These are phyloP conservation scores for Nymphaea thermarum DNA, from an alignment of 164 flowering plant genomes.

Conservation along the genomic window DNA sequence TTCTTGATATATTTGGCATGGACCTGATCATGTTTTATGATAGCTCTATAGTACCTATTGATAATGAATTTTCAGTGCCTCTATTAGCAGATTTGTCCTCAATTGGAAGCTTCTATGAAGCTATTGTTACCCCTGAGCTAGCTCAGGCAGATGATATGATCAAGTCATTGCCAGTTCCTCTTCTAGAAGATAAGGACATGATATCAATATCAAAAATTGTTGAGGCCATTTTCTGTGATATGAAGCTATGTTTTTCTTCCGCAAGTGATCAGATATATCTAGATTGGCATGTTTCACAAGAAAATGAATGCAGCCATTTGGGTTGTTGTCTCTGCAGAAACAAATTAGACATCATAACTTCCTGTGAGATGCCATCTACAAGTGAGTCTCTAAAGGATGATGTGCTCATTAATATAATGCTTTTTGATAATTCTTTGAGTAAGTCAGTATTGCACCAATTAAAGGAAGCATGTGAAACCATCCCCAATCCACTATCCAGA, in stretches of 20 bases:
- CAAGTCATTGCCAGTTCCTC: constrained; percentile 69
- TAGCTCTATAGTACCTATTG: constrained; percentile 13
- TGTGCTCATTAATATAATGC: constrained; percentile 26
- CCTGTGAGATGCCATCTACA: constrained; percentile 14
- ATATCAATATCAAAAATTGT: constrained; percentile 17
- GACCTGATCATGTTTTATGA: constrained; percentile 19
- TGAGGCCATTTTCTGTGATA: constrained; percentile 26
- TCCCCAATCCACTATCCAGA: constrained; percentile 11
- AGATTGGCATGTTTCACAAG: constrained; percentile 74
- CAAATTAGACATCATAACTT: constrained; percentile 24
- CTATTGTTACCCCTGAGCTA: constrained; percentile 59
- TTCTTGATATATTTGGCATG: constrained; percentile 29
- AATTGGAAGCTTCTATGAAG: constrained; percentile 32
- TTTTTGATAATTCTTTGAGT: constrained; percentile 20
- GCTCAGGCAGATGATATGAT: constrained; percentile 57
- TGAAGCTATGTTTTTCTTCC: constrained; percentile 42
- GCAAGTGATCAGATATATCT: constrained; percentile 77
- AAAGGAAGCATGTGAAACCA: constrained; percentile 17
- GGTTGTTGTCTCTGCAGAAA: constrained; percentile 19
- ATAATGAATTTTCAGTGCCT: constrained; percentile 27
- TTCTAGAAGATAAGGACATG: constrained; percentile 28
- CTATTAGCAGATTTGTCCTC: constrained; percentile 31
- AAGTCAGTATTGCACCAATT: constrained; percentile 15
- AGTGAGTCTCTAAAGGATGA: constrained; percentile 12
- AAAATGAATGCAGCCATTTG: constrained; percentile 25